Base-by-base conservation (phyloP, 1,284 basidiomycete species). In the Spongiforma sp. region DNA sequence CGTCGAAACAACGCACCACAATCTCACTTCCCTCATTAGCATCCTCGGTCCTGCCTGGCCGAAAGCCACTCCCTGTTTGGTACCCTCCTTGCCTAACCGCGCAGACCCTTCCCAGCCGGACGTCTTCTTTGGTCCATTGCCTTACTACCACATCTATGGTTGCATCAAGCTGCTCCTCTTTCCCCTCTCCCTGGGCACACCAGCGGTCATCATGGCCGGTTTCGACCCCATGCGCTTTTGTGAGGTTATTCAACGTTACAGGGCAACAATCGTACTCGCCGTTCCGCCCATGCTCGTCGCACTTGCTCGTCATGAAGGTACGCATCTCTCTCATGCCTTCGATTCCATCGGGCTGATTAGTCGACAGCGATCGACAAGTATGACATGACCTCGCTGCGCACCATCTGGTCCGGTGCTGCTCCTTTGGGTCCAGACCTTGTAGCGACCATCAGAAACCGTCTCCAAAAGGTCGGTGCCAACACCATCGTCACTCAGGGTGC, bases 231-330 rank as follows among this genome's bases (percentile, higher is more conserved):
- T 83, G 12, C 78, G 83, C 33, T 94, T 94, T 69, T 90, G 92
- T 73, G 80, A 81, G 36, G 82, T 85, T 60, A 84, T 93, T 53
- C 83, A 89, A 67, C 82, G 83, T 67, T 93, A 93, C 79, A 84
- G 82, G 60, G 83, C 89, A 60, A 91, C 90, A 0, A 60, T 79
- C 43, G 73, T 84, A 1, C 79, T 94, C 10, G 83, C 96, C 50
- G 95, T 97, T 0, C 95, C 96, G 0, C 95, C 95, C 0, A 89
- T 98, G 55, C 80, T 95, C 7, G 88, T 97, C 9, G 82, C 87
- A 2, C 81, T 95, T 30, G 81, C 88, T 1, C 87, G 86, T 59
- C 88, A 90, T 69, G 83, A 86, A 24, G 86, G 88, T 87, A 67
- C 37, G 80, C 62, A 26, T 39, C 34, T 24, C 6, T 32, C 12